Evolutionary conservation across 2,329 filamentous ascomycete species (phyloP), one percentile per base, ranked within the genome.

Genomic region (Alternaria longipes): DNA sequence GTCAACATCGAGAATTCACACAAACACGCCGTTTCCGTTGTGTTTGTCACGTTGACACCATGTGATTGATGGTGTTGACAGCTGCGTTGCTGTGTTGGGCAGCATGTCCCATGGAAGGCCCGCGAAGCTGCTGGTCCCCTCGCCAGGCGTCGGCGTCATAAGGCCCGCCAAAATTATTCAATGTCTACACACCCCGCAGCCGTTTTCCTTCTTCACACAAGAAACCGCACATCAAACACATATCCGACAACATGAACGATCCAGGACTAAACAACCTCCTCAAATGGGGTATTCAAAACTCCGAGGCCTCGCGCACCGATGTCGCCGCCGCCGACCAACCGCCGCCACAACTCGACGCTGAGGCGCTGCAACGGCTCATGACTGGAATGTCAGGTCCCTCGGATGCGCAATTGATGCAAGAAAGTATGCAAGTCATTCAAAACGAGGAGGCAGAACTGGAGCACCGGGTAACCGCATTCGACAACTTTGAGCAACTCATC

Each of bases 331-430:
- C 53, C 26, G 42, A 59, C n/a, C 60, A 62, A 50, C 57, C 56
- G 18, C 55, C 54, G 22, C 36, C 51, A 53, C 44, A 72, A 63
- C 42, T 67, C 38, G 64, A 67, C 28, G 36, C 28, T 22, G 60
- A 63, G 45, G 64, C 63, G 38, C 55, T 67, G 28, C 62, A 54
- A 32, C 49, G 46, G 5, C 57, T 65, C 41, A 47, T 65, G 40
- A 59, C 57, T 1, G 64, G 62, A 44, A 47, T 54, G 40, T 60
- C 58, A 16, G 51, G 47, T 5, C 56, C 50, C 3, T 93, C 90
- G 3, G 94, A 99, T 65, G 93, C 95, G 22, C 93, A 98, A 63
- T 86, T 96, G 54, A 98, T 99, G 95, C 88, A 88, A 72, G 88
- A 90, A 54, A 86, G 91, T 65, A 97, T 99, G 89, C 85, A 86